Base-by-base conservation (phyloP, 2,329 filamentous ascomycete species). In the Ascomycota sp. region DNA sequence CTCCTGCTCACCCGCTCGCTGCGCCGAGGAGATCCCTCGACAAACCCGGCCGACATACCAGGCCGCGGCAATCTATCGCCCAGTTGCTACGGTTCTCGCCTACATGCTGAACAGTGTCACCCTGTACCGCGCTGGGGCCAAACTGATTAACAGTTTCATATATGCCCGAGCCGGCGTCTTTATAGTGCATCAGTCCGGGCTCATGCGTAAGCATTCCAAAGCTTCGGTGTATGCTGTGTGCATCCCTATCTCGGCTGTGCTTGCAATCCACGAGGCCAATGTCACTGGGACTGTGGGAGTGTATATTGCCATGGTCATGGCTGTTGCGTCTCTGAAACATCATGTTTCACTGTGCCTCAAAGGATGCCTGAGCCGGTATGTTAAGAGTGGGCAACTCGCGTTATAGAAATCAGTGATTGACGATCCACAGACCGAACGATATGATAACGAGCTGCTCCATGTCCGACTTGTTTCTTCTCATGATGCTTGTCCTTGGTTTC, bases 91-190 rank as follows among this genome's bases (percentile, higher is more conserved):
- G 4, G n/a, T 30, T 7, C 24, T 25, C 6, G 29, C 29, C 9
- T 30, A 30, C 12, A 4, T 22, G 12, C 10, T 30, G 24, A 17
- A 26, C 12, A 26, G 20, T 12, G 24, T 20, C n/a, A 12, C 24
- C 3, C 7, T 30, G 11, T 30, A 30, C 17, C 23, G 29, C 8
- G 29, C 25, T 3, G 25, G 29, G 2, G 23, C 29, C 4, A 30
- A 30, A 23, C 24, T 25, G 17, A 26, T 30, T 23, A 30, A 30
- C 29, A 30, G 29, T 19, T 30, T 30, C 29, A 19, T 30, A 23
- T 30, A 30, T 13, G 29, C 29, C 3, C 29, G 29, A 3, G 19
- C 19, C 4, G 29, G 29, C 12, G 20, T 30, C 24, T 30, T 30
- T n/a, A 22, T 30, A n/a, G 25, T 30, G 19, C 23, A 30, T 25